Evolutionary conservation across 345 rosid species (phyloP).

Genomic region (Kandelia obovata): DNA sequence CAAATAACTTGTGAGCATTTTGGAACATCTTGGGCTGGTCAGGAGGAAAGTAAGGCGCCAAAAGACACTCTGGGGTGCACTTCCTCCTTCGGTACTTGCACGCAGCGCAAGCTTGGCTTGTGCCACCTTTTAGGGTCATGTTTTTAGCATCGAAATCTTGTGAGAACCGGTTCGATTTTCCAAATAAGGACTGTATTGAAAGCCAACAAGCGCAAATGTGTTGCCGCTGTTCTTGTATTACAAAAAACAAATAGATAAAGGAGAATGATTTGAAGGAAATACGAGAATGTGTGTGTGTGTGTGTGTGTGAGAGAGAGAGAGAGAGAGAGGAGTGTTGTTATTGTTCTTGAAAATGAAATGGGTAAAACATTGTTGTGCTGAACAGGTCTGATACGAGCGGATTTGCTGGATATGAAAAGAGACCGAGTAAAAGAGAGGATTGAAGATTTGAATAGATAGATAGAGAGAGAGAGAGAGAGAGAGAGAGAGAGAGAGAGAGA

Average conservation of each 20-base stretch:
- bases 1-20: slow-evolving; percentile 75
- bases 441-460: neutral
- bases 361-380: slow-evolving; percentile 29
- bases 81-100: slow-evolving; percentile 86
- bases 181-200: too few relatives aligned
- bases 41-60: slow-evolving; percentile 80
- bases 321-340: neutral
- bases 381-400: slow-evolving; percentile 45
- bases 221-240: neutral
- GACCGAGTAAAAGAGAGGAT: slow-evolving; percentile 38
- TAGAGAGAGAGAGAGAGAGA: slow-evolving; percentile 12
- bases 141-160: slow-evolving; percentile 8
- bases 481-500: slow-evolving; percentile 8
- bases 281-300: neutral
- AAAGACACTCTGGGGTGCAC: slow-evolving; percentile 63
- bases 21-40: slow-evolving; percentile 69
- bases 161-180: neutral
- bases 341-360: slow-evolving; percentile 28
- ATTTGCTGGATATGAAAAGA: slow-evolving; percentile 35
- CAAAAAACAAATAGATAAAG: neutral
- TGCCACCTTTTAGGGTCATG: slow-evolving; percentile 91
- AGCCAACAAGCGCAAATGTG: too few relatives aligned
- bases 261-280: neutral
- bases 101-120: slow-evolving; percentile 89
- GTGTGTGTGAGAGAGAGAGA: neutral